Evolutionary conservation across 106 monocot species (phyloP), one percentile per base, ranked within the genome.

Genomic region (Dioscorea dumetorum): DNA sequence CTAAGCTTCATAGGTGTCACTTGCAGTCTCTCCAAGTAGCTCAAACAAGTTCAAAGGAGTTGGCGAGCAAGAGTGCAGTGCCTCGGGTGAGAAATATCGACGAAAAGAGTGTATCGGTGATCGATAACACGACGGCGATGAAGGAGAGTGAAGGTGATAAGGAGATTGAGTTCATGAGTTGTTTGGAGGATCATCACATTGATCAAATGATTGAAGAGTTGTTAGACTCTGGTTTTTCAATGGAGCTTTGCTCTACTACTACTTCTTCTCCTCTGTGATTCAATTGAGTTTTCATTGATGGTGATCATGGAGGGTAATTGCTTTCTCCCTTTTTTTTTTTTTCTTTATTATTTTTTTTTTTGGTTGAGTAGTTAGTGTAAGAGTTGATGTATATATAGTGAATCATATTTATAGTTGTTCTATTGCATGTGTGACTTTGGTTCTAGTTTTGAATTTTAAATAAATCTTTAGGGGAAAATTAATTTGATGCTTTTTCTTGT

Each of bases 201-300:
- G 88, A 93, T 60, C 83, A 93, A 72, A 88, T 93, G 93, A 93
- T 93, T 24, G 88, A 88, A 61, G 93, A 93, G 79, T 70, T 93
- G 54, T 53, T 84, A 31, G 88, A 88, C 58, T 78, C 74, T 51
- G 84, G 73, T 9, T 53, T 79, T 28, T 81, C 73, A 0, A 71
- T 88, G 64, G 84, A 84, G 84, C 63, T 80, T 58, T 74, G 81
- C 59, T 74, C 67, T 35, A 33, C 71, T 50, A 15, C 75, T n/a
- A n/a, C n/a, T n/a, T n/a, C n/a, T n/a, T n/a, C n/a, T 41, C 22
- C 41, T 33, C 48, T 28, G 28, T 28, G 28, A 28, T 3, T 3
- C 1, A 28, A 18, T 23, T 28, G 3, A 64, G 24, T 20, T 64
- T 41, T 59, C 22, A 12, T 20, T 20, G 59, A 22, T 59, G n/a